phyloP scores from a whole-genome alignment of 352 stramenopile genomes.

The Peronosclerospora sorghi region DNA sequence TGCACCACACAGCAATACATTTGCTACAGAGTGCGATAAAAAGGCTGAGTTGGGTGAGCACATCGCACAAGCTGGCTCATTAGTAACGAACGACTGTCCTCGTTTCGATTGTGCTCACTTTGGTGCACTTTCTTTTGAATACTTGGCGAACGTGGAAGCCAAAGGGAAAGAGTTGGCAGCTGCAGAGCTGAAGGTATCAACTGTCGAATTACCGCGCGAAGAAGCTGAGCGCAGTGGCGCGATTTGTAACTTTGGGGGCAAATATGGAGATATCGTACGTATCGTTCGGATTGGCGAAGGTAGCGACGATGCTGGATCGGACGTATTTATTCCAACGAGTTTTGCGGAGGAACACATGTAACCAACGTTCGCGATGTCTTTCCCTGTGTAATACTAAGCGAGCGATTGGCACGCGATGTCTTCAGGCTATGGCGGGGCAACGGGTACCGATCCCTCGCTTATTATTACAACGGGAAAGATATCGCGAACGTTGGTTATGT shows the following conservation, averaged over 20 bases:
- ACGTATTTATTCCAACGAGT: conserved; percentile 55
- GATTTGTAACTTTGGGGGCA: conserved; percentile 46
- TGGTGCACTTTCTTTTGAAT: conserved; percentile 42
- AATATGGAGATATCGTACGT: conserved; percentile 69
- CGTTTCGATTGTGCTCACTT: conserved; percentile 82
- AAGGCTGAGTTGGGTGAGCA: conserved; percentile 57
- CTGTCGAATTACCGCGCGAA: conserved; percentile 28
- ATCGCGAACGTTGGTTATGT: too few relatives aligned
- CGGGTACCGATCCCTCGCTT: too few relatives aligned
- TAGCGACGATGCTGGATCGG: neutral
- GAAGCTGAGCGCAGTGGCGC: conserved; percentile 50
- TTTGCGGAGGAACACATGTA: conserved; percentile 73
- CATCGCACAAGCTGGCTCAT: conserved; percentile 60
- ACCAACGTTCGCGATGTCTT: conserved; percentile 34
- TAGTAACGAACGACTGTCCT: conserved; percentile 42
- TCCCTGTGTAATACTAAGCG: conserved; percentile 62
- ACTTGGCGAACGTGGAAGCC: conserved; percentile 44
- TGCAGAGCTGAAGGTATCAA: conserved; percentile 26
- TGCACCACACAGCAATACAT: conserved; percentile 75
- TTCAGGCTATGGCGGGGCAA: conserved; percentile 56
- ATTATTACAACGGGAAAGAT: too few relatives aligned
- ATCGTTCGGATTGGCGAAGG: conserved; percentile 47
- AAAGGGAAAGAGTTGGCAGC: conserved; percentile 49
- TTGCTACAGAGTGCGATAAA: conserved; percentile 58
- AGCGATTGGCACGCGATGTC: conserved; percentile 65